Conservation (phyloP, 352 stramenopile species). For the Phytophthora rubi region DNA sequence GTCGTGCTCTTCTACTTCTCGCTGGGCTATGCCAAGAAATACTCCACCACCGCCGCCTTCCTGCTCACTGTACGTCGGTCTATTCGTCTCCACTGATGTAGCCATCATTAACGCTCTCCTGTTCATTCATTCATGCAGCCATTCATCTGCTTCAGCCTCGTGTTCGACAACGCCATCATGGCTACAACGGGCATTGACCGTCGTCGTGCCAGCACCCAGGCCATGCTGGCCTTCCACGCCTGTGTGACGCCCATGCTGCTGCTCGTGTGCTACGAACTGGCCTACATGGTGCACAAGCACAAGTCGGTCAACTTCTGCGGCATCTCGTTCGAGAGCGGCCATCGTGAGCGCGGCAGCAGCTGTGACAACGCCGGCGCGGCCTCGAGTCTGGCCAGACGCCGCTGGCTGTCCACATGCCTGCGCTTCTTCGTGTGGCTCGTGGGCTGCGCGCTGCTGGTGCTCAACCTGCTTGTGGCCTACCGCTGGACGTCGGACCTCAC, state of each 20-base stretch:
- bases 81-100: neutral
- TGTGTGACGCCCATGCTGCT: slow-evolving; percentile 87
- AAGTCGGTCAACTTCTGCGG: slow-evolving; percentile 92
- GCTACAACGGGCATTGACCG: slow-evolving; percentile 77
- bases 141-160: slow-evolving; percentile 80
- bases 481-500: slow-evolving; percentile 52
- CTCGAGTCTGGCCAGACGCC: slow-evolving; percentile 31
- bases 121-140: slow-evolving; percentile 40
- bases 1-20: slow-evolving; percentile 80
- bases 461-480: slow-evolving; percentile 81
- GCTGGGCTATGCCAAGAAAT: slow-evolving; percentile 78
- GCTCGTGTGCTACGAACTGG: slow-evolving; percentile 90
- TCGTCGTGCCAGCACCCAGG: slow-evolving; percentile 53
- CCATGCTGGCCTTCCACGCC: slow-evolving; percentile 84
- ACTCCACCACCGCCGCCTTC: slow-evolving; percentile 75
- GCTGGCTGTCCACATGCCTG: slow-evolving; percentile 61
- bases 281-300: slow-evolving; percentile 91
- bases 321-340: slow-evolving; percentile 86
- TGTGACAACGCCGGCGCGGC: slow-evolving; percentile 25
- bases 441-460: slow-evolving; percentile 56
- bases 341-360: slow-evolving; percentile 48
- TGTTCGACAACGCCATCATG: slow-evolving; percentile 86
- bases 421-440: slow-evolving; percentile 79
- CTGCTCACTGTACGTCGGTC: slow-evolving; percentile 68
- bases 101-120: too few species aligned